Evolutionary conservation across 495 filamentous ascomycete genomes (phyloP), one percentile per base, ranked within the genome.

Genomic region (Penicillium lagena): DNA sequence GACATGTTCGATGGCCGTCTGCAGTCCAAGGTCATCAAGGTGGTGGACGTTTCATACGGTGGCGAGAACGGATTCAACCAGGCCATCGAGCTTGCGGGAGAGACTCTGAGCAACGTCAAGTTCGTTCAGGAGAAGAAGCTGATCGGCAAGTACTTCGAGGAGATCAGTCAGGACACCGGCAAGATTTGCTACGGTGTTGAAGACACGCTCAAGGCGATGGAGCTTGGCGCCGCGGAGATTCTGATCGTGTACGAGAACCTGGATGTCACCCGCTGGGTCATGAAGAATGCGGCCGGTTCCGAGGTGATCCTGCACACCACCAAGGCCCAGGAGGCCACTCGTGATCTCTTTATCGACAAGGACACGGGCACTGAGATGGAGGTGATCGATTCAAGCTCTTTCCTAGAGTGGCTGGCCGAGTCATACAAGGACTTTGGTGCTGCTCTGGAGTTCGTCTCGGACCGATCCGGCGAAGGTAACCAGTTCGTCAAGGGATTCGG

Each of bases 121-220:
- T 98, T 98, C 67, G 95, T 98, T 64, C 93, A 98, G 67, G 93
- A 98, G 78, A 98, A 98, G 85, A 96, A 95, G 75, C 79, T 98
- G 40, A 98, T 98, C 60, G 88, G 89, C 58, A 89, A 84, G 56
- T 98, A 98, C 77, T 98, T 98, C 58, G 88, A 97, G 62, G 90
- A 98, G 70, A 96, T 98, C 60, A 95, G 87, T 55, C 90, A 95
- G 61, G 94, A 98, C 56, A 91, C 83, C 37, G 93, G 93, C 47
- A 90, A 86, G 58, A 81, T 98, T 49, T 98, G 93, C 73, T 98
- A 98, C 62, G 91, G 93, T 74, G 80, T 97, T 39, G 93, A 97
- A 12, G 93, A 98, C 63, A 97, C 94, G 6, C 79, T 98, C 51
- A 96, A 95, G 74, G 93, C 93, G n/a, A 64, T 98, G 53, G 94